Conservation (phyloP, 139 green algal genomes). For the Micractinium conductrix region DNA sequence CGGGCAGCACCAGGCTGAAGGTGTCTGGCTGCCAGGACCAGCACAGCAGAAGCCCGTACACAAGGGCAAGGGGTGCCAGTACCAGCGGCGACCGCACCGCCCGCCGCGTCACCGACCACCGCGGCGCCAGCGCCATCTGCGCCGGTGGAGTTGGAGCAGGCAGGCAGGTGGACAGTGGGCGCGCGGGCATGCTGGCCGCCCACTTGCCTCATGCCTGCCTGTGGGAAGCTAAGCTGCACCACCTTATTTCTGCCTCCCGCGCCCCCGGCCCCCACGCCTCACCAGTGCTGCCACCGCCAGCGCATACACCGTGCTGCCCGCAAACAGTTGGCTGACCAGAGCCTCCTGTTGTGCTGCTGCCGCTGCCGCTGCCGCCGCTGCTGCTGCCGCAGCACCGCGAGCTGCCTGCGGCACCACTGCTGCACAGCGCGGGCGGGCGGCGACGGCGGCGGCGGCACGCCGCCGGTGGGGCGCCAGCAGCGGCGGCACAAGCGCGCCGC, state of each 20-base stretch:
- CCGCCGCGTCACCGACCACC: conserved; percentile 3
- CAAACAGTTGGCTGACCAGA: conserved; percentile 33
- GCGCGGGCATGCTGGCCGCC: no score
- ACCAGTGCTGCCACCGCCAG: conserved; percentile 23
- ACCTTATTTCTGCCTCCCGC: no score
- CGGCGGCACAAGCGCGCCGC: no score
- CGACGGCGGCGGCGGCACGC: no score
- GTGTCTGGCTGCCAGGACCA: conserved; percentile 75
- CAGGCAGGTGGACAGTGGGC: no score
- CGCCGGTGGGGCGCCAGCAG: no score
- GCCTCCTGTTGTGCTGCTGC: neutral
- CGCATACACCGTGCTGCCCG: conserved; percentile 30
- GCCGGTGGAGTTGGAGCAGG: neutral
- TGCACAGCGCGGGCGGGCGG: no score
- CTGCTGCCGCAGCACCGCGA: neutral
- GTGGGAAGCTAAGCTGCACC: no score
- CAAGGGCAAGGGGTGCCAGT: conserved; percentile 51
- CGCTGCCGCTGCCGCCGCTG: conserved; percentile 6
- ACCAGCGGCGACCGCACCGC: conserved; percentile 9
- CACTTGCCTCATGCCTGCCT: no score
- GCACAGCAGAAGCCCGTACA: conserved; percentile 64
- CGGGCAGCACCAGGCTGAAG: conserved; percentile 72
- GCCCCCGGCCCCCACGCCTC: neutral
- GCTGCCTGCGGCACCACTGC: neutral
- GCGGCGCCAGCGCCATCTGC: conserved; percentile 36